Conservation (phyloP, 805 yeast species). For the Wickerhamiella siamensis region DNA sequence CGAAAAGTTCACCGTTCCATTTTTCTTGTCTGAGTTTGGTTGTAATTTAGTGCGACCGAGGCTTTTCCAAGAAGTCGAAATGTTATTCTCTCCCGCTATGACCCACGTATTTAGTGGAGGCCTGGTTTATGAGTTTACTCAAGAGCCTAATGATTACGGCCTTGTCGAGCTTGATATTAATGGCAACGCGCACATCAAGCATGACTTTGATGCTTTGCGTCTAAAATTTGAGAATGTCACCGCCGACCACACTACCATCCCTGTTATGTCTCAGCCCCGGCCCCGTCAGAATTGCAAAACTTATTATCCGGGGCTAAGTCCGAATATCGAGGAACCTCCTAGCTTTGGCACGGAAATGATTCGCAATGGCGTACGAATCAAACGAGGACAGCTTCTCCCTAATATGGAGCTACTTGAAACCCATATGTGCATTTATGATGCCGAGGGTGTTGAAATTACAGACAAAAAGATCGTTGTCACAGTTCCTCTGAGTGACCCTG, state of each 20-base stretch:
- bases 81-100: constrained; percentile 62
- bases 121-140: constrained; percentile 64
- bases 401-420: constrained; percentile 12
- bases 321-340: constrained; percentile 20
- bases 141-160: constrained; percentile 70
- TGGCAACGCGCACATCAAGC: constrained; percentile 30
- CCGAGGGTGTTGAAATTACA: constrained; percentile 14
- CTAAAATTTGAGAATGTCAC: constrained; percentile 5
- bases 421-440: constrained; percentile 15
- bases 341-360: constrained; percentile 24
- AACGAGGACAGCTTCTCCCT: constrained; percentile 19
- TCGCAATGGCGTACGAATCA: constrained; percentile 21
- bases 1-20: constrained; percentile 51
- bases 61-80: constrained; percentile 55
- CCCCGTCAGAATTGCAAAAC: constrained; percentile 5
- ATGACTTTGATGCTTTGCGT: constrained; percentile 40
- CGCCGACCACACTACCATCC: not conserved
- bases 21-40: constrained; percentile 84
- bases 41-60: constrained; percentile 76
- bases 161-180: constrained; percentile 39
- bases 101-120: constrained; percentile 71
- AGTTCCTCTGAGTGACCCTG: too few species aligned
- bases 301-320: constrained; percentile 10
- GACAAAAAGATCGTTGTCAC: constrained; percentile 5
- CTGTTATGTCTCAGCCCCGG: not conserved